Base-by-base conservation (phyloP, 495 filamentous ascomycete species). In the Peziza echinospora region DNA sequence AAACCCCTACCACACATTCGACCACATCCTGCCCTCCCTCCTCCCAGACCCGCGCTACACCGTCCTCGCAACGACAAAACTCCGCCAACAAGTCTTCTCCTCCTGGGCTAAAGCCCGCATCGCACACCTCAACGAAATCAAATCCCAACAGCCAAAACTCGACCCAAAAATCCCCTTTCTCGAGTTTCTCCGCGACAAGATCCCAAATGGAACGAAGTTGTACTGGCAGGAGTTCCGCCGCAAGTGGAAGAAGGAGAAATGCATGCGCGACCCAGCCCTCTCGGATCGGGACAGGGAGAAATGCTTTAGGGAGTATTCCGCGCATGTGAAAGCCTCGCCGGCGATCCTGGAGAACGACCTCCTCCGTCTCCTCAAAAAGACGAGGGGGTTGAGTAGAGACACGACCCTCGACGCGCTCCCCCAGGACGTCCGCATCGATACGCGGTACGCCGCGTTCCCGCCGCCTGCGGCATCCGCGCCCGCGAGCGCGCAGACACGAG, bases 221-320 rank as follows among this genome's bases (percentile, higher is more conserved):
- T 97, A 91, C 62, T 97, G 89, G 89, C 76, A 82, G 0, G 89
- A 97, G 58, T 97, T 97, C 60, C 82, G 82, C 51, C 71, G 87
- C 24, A 96, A 93, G 56, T 89, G 77, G 53, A 78, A 77, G 49
- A 84, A 79, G 49, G 84, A 87, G 47, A 58, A 71, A 0, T 74
- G 75, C 45, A 91, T 96, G 86, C 77, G 73, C 43, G 78, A 86
- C 51, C 59, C 72, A 5, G 72, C 78, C 41, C 57, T 94, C 23
- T 62, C 64, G 1, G 91, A 97, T 57, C 91, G 85, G 55, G 85
- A 94, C 49, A 72, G 84, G 2, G 89, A 97, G 59, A 91, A 82
- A 61, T 71, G 73, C 62, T 97, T 93, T 59, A 77, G 91, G 24
- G 89, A 96, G 28, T 75, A 87, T 53, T 80, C 93, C 52, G 71